Evolutionary conservation across 2,329 filamentous ascomycete genomes (phyloP), one percentile per base, ranked within the genome.

Genomic region (Beauveria brongniartii): DNA sequence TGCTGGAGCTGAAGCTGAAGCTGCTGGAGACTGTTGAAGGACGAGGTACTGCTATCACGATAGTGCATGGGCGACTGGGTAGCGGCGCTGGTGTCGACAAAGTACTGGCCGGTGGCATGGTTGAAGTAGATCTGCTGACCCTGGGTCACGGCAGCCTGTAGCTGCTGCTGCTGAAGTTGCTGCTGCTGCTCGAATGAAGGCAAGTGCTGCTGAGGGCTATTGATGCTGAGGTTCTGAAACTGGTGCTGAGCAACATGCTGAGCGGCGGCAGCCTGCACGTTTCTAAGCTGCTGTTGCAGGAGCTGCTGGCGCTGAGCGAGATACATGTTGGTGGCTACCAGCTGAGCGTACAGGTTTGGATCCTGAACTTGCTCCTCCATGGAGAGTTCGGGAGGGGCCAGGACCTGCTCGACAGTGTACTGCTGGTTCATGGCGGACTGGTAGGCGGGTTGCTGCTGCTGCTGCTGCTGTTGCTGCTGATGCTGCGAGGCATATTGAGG

Each of bases 231-330:
- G 65, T 84, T 85, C 72, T 92, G 89, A 69, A 92, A 89, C 74
- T 92, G 89, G 75, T 92, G 89, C 40, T 37, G 46, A 8, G 50
- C 47, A 51, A 41, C 58, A 24, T 60, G 58, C 10, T 60, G 58
- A 28, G 51, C 58, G 63, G 91, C 89, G 43, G 90, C 89, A 57
- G 87, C 86, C 69, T 93, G 94, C 26, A 97, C 86, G 65, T 80
- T 90, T 67, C 91, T 84, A 66, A 97, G 82, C 77, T 97, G 92
- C 77, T 97, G 92, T 76, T 97, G 92, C 57, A 97, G 85, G 65
- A 90, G 89, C 77, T 96, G 92, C 76, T 97, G 93, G 76, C 96
- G 92, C 71, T 96, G 91, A 46, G 92, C 91, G 55, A 99, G 82
- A 71, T 95, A 96, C 72, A 94, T 78, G 73, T 97, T 96, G 69